Conservation (phyloP, 768 basidiomycete genomes). For the Coprinopsis strossmayeri region DNA sequence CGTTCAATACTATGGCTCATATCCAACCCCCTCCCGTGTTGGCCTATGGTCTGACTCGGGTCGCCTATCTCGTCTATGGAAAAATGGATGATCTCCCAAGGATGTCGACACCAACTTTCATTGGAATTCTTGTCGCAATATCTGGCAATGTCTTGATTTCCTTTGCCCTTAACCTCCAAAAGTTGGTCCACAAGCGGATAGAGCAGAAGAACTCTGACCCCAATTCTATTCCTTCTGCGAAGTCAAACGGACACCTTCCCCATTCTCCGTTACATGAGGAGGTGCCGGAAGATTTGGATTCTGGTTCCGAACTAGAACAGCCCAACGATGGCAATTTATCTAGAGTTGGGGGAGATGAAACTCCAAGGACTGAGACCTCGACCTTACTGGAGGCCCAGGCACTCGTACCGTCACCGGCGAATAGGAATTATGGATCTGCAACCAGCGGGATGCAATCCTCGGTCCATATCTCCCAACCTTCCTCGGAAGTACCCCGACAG, state of each 20-base stretch:
- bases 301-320: neutral
- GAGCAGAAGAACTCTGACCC: conserved; percentile 20
- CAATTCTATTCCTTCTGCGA: neutral
- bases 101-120: conserved; percentile 47
- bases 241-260: neutral
- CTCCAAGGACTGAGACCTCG: conserved; percentile 9
- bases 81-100: conserved; percentile 41
- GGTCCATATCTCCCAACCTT: too few species aligned
- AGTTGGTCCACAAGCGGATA: conserved; percentile 77
- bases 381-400: conserved; percentile 6
- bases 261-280: conserved; percentile 5
- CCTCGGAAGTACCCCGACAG: too few species aligned
- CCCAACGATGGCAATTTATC: neutral
- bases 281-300: neutral
- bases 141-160: conserved; percentile 85
- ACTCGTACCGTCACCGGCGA: conserved; percentile 2
- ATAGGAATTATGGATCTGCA: conserved; percentile 20
- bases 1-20: conserved; percentile 1
- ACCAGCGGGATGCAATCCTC: neutral
- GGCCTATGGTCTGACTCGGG: neutral
- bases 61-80: neutral
- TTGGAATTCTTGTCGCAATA: conserved; percentile 81
- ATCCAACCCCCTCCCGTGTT: conserved; percentile 6
- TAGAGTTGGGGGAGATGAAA: neutral
- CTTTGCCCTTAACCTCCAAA: conserved; percentile 88